Percentiles rank a stretch among this genome's conserved stretches.
phyloP scores from a whole-genome alignment of 371 early-diverging fungal genomes.

The Mortierella sp. region DNA sequence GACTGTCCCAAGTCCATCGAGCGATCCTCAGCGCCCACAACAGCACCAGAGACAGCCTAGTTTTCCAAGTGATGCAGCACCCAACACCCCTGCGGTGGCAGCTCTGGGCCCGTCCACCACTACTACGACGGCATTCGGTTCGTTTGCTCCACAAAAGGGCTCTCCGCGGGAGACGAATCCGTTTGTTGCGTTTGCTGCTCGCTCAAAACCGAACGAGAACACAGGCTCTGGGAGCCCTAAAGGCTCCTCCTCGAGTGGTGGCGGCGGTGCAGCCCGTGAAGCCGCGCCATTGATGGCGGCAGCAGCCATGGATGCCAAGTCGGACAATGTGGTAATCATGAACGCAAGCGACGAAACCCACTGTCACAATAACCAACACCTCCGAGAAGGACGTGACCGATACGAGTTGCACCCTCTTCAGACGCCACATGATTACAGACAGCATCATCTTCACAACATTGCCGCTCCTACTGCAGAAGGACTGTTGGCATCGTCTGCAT shows the following conservation, averaged over 20 bases:
- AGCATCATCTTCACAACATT: neutral
- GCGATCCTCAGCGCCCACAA: too few relatives aligned
- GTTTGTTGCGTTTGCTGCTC: neutral
- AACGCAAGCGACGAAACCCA: neutral
- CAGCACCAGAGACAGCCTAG: too few relatives aligned
- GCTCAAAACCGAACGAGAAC: neutral
- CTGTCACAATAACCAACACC: neutral
- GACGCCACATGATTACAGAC: neutral
- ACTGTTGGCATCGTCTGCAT: neutral
- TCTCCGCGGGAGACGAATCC: too few relatives aligned
- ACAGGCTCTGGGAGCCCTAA: too few relatives aligned
- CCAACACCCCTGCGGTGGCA: too few relatives aligned
- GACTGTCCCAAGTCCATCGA: too few relatives aligned
- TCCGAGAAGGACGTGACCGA: neutral
- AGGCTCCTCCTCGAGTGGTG: neutral
- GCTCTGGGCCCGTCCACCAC: too few relatives aligned
- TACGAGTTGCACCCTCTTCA: neutral
- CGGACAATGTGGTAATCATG: constrained; percentile 5
- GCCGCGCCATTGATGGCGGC: constrained; percentile 12
- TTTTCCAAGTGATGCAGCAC: too few relatives aligned
- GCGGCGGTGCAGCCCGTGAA: neutral
- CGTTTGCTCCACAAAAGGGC: too few relatives aligned
- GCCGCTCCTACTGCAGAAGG: neutral
- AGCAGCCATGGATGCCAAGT: neutral
- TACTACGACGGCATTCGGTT: too few relatives aligned